phyloP scores from a whole-genome alignment of 305 asterid species.

The Fraxinus latifolia region DNA sequence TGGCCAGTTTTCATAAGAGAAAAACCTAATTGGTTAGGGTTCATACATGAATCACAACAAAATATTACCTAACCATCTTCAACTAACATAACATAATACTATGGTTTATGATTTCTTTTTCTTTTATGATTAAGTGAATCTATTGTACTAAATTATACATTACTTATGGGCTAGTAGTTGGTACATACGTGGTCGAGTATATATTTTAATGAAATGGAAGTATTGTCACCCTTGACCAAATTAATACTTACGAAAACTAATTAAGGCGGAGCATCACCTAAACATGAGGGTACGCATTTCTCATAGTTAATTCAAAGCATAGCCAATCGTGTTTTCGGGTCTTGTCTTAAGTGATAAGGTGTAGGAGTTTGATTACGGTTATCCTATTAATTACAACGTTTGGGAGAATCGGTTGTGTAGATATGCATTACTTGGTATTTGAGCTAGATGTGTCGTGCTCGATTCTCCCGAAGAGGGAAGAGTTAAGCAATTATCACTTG shows the following conservation, averaged over 20 bases:
- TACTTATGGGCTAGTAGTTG: neutral
- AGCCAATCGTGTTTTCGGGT: neutral
- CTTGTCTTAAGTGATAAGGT: neutral
- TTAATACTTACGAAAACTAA: neutral
- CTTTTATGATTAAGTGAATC: neutral
- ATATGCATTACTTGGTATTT: neutral
- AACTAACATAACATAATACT: neutral
- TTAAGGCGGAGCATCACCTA: neutral
- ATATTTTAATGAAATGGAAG: neutral
- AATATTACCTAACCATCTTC: neutral
- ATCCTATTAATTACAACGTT: neutral
- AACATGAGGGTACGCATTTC: neutral
- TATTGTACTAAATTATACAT: neutral
- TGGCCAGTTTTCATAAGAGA: neutral
- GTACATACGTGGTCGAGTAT: neutral
- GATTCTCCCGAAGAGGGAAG: neutral
- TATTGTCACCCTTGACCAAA: neutral
- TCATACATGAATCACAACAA: neutral
- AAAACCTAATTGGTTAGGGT: neutral
- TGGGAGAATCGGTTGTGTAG: neutral
- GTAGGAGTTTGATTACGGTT: neutral
- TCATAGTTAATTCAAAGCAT: neutral
- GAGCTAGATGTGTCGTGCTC: neutral
- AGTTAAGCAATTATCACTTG: neutral
- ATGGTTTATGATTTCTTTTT: neutral